These are phyloP conservation scores for Mariannaea sp. DNA, from an alignment of 2,329 filamentous ascomycete species.

Conservation along the genomic window DNA sequence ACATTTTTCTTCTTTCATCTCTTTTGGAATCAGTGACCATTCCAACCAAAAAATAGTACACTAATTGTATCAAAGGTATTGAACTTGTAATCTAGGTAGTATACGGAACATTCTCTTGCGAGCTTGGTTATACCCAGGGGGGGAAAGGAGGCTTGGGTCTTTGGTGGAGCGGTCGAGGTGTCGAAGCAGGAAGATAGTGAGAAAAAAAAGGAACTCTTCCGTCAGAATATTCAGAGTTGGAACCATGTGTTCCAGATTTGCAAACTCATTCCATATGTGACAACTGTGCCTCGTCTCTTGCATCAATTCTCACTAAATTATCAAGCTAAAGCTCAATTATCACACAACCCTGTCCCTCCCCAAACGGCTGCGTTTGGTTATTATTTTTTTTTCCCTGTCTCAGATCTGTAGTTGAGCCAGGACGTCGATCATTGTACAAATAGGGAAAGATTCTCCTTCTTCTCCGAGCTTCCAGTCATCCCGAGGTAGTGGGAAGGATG, in stretches of 20 bases:
- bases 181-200: background rate
- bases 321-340: background rate
- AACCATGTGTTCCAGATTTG: too few species aligned
- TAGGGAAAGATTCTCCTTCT: background rate
- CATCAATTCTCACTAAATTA: background rate
- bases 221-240: too few species aligned
- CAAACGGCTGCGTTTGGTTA: background rate
- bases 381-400: background rate
- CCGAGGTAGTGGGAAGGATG: background rate
- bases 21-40: background rate
- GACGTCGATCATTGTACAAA: background rate
- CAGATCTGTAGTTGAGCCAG: background rate
- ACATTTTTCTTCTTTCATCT: background rate
- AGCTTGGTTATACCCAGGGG: constrained; percentile 8
- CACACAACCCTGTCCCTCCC: background rate
- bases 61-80: constrained; percentile 16
- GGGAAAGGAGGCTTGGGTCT: background rate
- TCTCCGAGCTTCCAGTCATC: background rate
- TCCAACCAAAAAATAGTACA: constrained; percentile 5
- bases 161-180: background rate
- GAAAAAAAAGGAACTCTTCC: background rate
- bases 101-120: constrained; percentile 1
- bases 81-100: constrained; percentile 24
- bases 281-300: background rate
- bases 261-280: too few species aligned